A percentile compares a stretch with the other conserved stretches of the same genome.
Conservation (phyloP, 2,329 filamentous ascomycete species). For the Aspergillus sp. region DNA sequence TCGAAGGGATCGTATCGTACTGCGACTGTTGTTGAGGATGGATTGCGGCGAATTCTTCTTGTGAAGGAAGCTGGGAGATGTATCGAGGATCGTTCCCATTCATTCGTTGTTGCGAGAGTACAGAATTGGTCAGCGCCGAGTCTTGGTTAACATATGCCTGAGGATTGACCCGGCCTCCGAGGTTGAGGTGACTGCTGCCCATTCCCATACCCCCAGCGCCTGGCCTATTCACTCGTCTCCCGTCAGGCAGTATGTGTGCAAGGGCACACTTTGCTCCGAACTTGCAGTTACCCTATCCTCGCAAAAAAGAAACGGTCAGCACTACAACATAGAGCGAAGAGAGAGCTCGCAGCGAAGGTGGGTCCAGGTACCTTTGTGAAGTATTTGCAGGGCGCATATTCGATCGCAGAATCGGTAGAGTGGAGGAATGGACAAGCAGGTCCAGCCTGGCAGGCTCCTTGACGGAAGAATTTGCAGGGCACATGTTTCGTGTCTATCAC, state of each 20-base stretch:
- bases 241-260: conserved; percentile 91
- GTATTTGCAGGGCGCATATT: conserved; percentile 93
- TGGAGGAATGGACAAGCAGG: conserved; percentile 96
- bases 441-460: conserved; percentile 93
- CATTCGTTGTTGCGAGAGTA: conserved; percentile 63
- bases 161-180: conserved; percentile 67
- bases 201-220: conserved; percentile 44
- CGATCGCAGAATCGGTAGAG: conserved; percentile 78
- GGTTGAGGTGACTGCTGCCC: conserved; percentile 61
- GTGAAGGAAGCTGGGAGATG: conserved; percentile 40
- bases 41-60: conserved; percentile 45
- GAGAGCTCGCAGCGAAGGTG: background rate
- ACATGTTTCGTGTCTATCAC: conserved; percentile 86
- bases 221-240: conserved; percentile 81
- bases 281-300: conserved; percentile 86
- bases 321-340: background rate
- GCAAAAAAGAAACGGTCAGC: conserved; percentile 20
- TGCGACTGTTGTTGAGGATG: conserved; percentile 39
- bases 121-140: conserved; percentile 72
- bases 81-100: conserved; percentile 49
- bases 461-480: conserved; percentile 98
- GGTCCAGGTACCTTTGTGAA: conserved; percentile 77
- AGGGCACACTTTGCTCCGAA: conserved; percentile 98
- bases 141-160: conserved; percentile 63
- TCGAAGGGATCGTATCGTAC: conserved; percentile 54